Base-by-base conservation (phyloP, 2,329 filamentous ascomycete genomes). In the Lanzia echinophila region DNA sequence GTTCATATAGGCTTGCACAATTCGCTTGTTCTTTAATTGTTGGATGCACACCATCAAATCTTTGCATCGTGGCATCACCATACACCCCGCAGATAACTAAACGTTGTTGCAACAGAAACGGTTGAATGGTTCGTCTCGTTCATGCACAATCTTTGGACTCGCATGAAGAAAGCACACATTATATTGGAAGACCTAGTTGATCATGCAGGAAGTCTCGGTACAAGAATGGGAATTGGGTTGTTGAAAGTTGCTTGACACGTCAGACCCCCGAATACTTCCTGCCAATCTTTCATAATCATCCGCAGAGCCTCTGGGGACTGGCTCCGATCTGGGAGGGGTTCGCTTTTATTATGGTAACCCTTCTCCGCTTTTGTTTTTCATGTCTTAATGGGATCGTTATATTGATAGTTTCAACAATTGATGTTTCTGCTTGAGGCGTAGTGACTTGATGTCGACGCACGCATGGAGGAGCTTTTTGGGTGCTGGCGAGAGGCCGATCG, bases 401-500 rank as follows among this genome's bases (percentile, higher is more conserved):
- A 41, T 41, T n/a, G 8, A 11, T 19, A 10, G 38, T 19, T 8
- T 41, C 13, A 17, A 19, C n/a, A 8, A 41, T 19, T 41, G 38
- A 41, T 41, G 20, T 19, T 41, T 41, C 36, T n/a, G 6, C n/a
- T 41, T 19, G 38, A 41, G 38, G n/a, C 17, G 11, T 17, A n/a
- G 24, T 48, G 46, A 60, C 61, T 64, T 60, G 59, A 66, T 67
- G 65, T 65, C 61, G 59, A 53, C 54, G 47, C 49, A 53, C 57
- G 58, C 24, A 67, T 67, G 65, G 65, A 63, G 57, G 62, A 63
- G 59, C 54, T 60, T 56, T 50, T 58, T 54, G 77, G 78, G 33
- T 83, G 80, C 63, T 79, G 72, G 60, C 63, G 69, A 50, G 79
- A 83, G 67, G 79, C 80, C 22, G 72, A 78, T 53, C 71, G 75